Evolutionary conservation across 2,329 filamentous ascomycete genomes (phyloP), one percentile per base, ranked within the genome.

Genomic region (Colletotrichum ledebouriae): DNA sequence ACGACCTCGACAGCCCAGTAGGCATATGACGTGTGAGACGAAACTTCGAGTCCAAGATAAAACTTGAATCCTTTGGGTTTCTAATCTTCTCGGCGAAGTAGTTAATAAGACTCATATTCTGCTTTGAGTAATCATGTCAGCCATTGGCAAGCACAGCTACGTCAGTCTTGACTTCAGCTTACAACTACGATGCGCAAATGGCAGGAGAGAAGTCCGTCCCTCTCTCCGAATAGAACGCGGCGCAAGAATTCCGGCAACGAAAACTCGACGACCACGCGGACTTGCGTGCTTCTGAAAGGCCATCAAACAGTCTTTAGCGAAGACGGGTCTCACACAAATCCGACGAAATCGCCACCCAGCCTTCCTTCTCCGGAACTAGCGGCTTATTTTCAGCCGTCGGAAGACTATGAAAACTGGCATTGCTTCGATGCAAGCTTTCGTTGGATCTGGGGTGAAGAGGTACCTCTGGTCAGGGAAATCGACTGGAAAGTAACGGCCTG

Each of bases 291-390:
- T 69, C 66, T 2, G 63, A 71, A n/a, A 68, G 68, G 5, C 72
- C 71, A 11, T 12, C 55, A 7, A 67, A 71, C 41, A 47, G 56
- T 47, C 25, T 59, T 63, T 70, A 49, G 70, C 71, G 13, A 56
- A 72, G 11, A 55, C 71, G 72, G 34, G 46, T 39, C 17, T 47
- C 64, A 2, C 53, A 50, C 11, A 67, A 71, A 47, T 56, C 72
- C 6, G 59, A 73, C n/a, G 71, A 72, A 39, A 73, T 77, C 41
- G 79, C 80, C n/a, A 79, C 75, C 1, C 74, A 83, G 71, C 80
- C 78, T 9, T 84, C 81, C 3, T 81, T 84, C 12, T 84, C 77
- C 53, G 82, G 78, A 81, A 11, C 72, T 78, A 2, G 79, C 76
- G 9, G 76, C 78, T 33, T 81, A 83, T 68, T 75, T 72, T 50